Percentiles rank a stretch among this genome's conserved stretches.
phyloP scores from a whole-genome alignment of 2,329 filamentous ascomycete species.

The Paraconiothyrium sp. region DNA sequence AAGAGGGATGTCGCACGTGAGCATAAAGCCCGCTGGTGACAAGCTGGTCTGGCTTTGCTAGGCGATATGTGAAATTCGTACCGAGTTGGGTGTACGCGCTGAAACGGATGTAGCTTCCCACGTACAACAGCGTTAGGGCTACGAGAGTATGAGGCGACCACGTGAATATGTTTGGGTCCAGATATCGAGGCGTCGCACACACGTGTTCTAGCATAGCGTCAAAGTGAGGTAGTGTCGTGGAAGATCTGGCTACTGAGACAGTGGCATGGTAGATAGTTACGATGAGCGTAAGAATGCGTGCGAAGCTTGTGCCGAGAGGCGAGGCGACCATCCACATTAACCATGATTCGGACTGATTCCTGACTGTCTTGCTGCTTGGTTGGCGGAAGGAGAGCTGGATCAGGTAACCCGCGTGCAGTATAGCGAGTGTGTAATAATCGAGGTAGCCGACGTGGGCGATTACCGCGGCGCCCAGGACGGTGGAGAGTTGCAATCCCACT shows the following conservation, averaged over 20 bases:
- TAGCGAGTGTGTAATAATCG: constrained; percentile 3
- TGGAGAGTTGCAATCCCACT: neutral
- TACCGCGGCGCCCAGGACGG: neutral
- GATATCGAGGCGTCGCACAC: constrained; percentile 19
- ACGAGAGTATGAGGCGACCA: constrained; percentile 11
- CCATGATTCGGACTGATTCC: constrained; percentile 19
- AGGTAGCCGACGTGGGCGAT: neutral
- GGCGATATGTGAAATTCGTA: constrained; percentile 63
- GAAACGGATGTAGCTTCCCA: constrained; percentile 39
- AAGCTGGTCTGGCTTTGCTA: constrained; percentile 58
- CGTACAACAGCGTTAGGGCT: constrained; percentile 14
- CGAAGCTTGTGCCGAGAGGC: constrained; percentile 16
- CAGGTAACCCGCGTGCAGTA: constrained; percentile 23
- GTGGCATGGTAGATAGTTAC: constrained; percentile 14
- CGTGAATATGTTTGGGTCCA: constrained; percentile 19
- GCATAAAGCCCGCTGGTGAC: constrained; percentile 60
- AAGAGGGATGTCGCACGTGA: constrained; percentile 64
- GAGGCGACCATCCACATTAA: constrained; percentile 22
- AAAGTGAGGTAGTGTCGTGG: neutral
- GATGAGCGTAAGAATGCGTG: constrained; percentile 14
- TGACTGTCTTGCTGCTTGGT: constrained; percentile 23
- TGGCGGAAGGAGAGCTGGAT: constrained; percentile 26
- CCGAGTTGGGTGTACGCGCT: constrained; percentile 59
- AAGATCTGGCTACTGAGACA: constrained; percentile 16
- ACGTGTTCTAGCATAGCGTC: neutral